phyloP scores from a whole-genome alignment of 2,329 filamentous ascomycete genomes.

The Trematosphaeria pertusa region DNA sequence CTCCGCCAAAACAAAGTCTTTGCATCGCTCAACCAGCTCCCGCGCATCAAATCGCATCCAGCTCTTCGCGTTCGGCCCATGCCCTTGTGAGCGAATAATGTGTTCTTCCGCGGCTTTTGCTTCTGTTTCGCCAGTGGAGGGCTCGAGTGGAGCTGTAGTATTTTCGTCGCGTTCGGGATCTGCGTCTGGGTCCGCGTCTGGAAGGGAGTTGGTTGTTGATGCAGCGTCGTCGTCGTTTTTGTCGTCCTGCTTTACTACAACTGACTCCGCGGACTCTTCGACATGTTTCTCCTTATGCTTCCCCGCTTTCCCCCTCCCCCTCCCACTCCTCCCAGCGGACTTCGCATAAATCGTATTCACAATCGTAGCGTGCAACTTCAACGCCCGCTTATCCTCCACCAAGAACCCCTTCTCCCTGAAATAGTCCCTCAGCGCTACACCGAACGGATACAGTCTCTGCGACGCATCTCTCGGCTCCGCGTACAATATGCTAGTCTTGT shows the following conservation, averaged over 20 bases:
- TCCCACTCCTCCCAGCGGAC: conserved; percentile 41
- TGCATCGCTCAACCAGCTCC: conserved; percentile 60
- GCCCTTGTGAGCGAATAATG: conserved; percentile 22
- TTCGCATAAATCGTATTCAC: conserved; percentile 83
- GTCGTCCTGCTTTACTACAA: background rate
- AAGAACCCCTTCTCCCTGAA: conserved; percentile 67
- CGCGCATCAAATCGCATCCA: conserved; percentile 52
- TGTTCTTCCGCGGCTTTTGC: background rate
- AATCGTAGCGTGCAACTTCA: conserved; percentile 84
- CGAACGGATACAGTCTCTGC: conserved; percentile 63
- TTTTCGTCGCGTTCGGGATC: conserved; percentile 1
- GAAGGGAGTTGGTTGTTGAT: conserved; percentile 8
- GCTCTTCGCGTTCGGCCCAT: conserved; percentile 43
- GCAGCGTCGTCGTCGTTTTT: conserved; percentile 8
- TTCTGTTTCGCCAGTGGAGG: conserved; percentile 12
- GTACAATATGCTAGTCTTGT: conserved; percentile 70
- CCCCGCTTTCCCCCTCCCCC: conserved; percentile 14
- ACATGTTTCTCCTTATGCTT: conserved; percentile 6
- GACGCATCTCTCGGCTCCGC: conserved; percentile 64
- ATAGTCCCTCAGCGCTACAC: conserved; percentile 58
- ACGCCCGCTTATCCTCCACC: conserved; percentile 63
- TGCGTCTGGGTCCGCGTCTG: conserved; percentile 7
- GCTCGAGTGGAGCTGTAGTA: conserved; percentile 10
- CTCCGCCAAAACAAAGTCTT: conserved; percentile 74
- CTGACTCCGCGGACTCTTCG: background rate